Percentiles rank a stretch among this genome's conserved stretches.
Evolutionary conservation across 2,329 filamentous ascomycete genomes (phyloP).

Genomic region (Paecilomyces sp.): DNA sequence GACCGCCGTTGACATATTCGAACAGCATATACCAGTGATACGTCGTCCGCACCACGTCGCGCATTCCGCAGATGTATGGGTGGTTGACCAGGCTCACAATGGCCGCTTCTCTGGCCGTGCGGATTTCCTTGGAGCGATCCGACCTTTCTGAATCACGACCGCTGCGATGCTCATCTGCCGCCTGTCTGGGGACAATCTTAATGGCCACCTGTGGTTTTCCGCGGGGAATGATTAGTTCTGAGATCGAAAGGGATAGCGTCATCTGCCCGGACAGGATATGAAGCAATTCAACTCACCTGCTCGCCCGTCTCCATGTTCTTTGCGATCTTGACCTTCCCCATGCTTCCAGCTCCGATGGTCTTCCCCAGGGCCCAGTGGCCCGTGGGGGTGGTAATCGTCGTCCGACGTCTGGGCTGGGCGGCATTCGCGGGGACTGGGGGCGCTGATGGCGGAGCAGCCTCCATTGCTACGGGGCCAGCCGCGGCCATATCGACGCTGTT

Average conservation of each 20-base stretch:
- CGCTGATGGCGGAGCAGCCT: constrained; percentile 47
- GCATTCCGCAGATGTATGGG: constrained; percentile 91
- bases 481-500: constrained; percentile 38
- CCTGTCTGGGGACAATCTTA: constrained; percentile 91
- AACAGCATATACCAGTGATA: constrained; percentile 99
- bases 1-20: constrained; percentile 96
- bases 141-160: constrained; percentile 75
- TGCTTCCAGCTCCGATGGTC: constrained; percentile 94
- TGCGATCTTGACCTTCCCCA: constrained; percentile 97
- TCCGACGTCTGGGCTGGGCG: constrained; percentile 50
- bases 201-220: constrained; percentile 67
- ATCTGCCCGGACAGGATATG: no score
- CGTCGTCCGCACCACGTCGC: constrained; percentile 89
- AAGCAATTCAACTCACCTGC: constrained; percentile 54
- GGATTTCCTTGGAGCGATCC: constrained; percentile 92
- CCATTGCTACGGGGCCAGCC: constrained; percentile 46
- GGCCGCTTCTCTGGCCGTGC: constrained; percentile 88
- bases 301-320: constrained; percentile 84
- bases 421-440: constrained; percentile 35
- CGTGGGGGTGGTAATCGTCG: constrained; percentile 81
- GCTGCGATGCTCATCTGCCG: constrained; percentile 72
- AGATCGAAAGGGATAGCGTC: background rate
- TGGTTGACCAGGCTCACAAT: constrained; percentile 93
- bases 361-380: constrained; percentile 95
- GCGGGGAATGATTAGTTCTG: background rate